Evolutionary conservation across 1,284 basidiomycete genomes (phyloP).

Genomic region (Chalciporus sp.): DNA sequence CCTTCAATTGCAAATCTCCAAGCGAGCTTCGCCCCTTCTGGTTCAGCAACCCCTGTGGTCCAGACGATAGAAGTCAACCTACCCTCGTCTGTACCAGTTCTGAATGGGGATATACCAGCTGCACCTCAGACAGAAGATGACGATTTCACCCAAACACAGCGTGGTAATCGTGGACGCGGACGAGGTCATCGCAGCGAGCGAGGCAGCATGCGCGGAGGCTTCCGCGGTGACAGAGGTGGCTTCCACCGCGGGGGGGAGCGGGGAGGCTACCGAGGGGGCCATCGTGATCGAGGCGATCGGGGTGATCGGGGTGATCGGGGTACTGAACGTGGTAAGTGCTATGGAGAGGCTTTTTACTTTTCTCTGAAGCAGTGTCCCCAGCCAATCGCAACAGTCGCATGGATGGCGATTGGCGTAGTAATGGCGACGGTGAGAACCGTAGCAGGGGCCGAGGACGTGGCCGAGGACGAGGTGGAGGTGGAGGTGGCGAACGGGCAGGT

Average conservation of each 20-base stretch:
- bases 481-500: slow-evolving; percentile 36
- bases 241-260: slow-evolving; percentile 42
- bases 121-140: slow-evolving; percentile 51
- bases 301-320: slow-evolving; percentile 45
- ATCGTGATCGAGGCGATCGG: slow-evolving; percentile 41
- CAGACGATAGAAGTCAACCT: slow-evolving; percentile 42
- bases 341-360: neutral
- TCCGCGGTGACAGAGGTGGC: slow-evolving; percentile 37
- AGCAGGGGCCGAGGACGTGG: slow-evolving; percentile 48
- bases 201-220: slow-evolving; percentile 40
- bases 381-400: slow-evolving; percentile 38
- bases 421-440: slow-evolving; percentile 39
- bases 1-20: slow-evolving; percentile 61
- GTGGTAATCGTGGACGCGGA: slow-evolving; percentile 45
- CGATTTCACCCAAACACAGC: slow-evolving; percentile 56
- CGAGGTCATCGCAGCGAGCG: slow-evolving; percentile 44
- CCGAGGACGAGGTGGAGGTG: slow-evolving; percentile 43
- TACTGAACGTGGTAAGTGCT: slow-evolving; percentile 40
- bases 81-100: slow-evolving; percentile 28
- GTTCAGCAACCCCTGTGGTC: slow-evolving; percentile 54
- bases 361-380: slow-evolving; percentile 17
- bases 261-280: slow-evolving; percentile 39
- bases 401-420: slow-evolving; percentile 42
- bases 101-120: slow-evolving; percentile 32
- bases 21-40: slow-evolving; percentile 50